Evolutionary conservation across 2,329 filamentous ascomycete genomes (phyloP), one percentile per base, ranked within the genome.

Genomic region (Trichocomaceae sp.): DNA sequence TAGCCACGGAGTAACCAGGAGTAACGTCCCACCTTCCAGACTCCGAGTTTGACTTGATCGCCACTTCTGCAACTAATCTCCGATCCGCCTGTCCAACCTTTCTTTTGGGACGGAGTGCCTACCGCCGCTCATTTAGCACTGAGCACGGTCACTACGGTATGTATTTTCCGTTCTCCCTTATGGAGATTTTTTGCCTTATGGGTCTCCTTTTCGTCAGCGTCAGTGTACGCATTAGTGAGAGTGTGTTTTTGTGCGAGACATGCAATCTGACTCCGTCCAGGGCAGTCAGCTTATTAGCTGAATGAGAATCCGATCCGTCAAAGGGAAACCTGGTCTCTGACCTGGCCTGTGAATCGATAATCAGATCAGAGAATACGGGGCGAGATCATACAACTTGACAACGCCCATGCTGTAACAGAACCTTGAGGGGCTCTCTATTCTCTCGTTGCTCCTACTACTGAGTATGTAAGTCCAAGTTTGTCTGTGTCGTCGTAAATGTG

Each of bases 81-180:
- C 51, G 51, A 53, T 53, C 20, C 22, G 51, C 44, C 26, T 33
- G 51, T 53, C 51, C 44, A 53, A 53, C 51, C 51, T 6, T 53
- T 15, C 20, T 19, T 20, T 35, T 31, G 31, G 23, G 12, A 22
- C 26, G 31, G 22, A 22, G 19, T 42, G 10, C 17, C 19, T 20
- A 22, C 17, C 7, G 15, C 47, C 12, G 23, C 23, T 26, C 23
- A 3, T 7, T 39, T 41, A 23, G 17, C n/a, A 22, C 26, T 26
- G 19, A n/a, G 19, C 22, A 20, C 17, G 39, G 23, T 26, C 7
- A 7, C 23, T 20, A 42, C 8, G 4, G 10, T 42, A 22, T 20
- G 19, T 12, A 3, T 42, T 41, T 19, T 41, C 17, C n/a, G 4
- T 12, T 15, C 15, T 19, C 5, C 4, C 3, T 41, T 19, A 29